phyloP scores from a whole-genome alignment of 192 early-diverging fungal genomes.

The Entophlyctis luteolus region DNA sequence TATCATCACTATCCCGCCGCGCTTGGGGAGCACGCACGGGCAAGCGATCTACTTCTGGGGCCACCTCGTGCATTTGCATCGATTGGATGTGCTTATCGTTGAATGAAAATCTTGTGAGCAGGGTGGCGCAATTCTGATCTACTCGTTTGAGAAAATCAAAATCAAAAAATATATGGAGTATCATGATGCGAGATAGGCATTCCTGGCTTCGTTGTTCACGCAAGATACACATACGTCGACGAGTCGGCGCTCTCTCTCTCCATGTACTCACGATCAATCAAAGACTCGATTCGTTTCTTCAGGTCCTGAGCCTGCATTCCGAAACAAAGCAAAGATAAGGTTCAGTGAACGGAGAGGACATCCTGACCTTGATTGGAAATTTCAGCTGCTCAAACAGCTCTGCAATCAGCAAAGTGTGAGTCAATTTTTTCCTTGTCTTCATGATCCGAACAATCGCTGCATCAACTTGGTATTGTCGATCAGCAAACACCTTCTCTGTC shows the following conservation, averaged over 20 bases:
- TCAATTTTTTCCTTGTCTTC: constrained; percentile 84
- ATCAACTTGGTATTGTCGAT: constrained; percentile 86
- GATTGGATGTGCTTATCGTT: too few relatives aligned
- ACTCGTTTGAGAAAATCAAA: neutral
- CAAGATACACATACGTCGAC: constrained; percentile 43
- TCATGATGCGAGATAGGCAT: neutral
- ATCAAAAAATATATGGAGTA: neutral
- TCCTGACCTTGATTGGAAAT: constrained; percentile 69
- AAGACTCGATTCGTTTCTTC: constrained; percentile 88
- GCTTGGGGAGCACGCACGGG: too few relatives aligned
- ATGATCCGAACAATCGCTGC: constrained; percentile 77
- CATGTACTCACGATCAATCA: constrained; percentile 96
- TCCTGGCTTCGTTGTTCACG: constrained; percentile 29
- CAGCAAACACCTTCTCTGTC: constrained; percentile 78
- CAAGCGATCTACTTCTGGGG: too few relatives aligned
- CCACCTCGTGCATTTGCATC: too few relatives aligned
- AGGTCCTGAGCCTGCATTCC: constrained; percentile 43
- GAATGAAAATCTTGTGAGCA: too few relatives aligned
- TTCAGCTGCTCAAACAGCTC: constrained; percentile 78
- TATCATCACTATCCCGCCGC: too few relatives aligned
- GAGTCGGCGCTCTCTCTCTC: constrained; percentile 67
- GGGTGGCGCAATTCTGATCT: too few relatives aligned
- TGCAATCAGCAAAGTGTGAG: constrained; percentile 72
- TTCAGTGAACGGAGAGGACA: constrained; percentile 32
- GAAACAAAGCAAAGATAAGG: neutral